These are phyloP conservation scores for Fragilaria radians DNA, from an alignment of 108 stramenopile species.

Conservation along the genomic window DNA sequence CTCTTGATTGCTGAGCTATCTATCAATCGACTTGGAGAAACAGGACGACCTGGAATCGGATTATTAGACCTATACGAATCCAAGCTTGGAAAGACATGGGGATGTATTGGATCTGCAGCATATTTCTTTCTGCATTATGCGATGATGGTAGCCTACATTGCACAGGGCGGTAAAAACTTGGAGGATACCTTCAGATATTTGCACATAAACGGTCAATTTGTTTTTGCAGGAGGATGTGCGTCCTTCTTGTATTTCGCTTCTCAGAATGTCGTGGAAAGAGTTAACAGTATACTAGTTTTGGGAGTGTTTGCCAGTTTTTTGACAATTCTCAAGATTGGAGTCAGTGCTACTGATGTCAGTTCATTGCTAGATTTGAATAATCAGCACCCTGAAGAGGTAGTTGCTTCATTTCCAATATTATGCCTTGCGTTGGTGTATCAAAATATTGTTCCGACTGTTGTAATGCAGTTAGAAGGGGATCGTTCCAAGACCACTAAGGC, in stretches of 20 bases:
- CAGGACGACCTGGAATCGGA: constrained; percentile 49
- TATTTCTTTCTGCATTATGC: constrained; percentile 83
- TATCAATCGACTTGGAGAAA: constrained; percentile 59
- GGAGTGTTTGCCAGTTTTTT: constrained; percentile 49
- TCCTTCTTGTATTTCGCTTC: constrained; percentile 24
- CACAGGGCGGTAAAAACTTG: constrained; percentile 70
- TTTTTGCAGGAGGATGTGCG: constrained; percentile 39
- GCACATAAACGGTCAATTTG: constrained; percentile 22
- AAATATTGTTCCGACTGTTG: constrained; percentile 82
- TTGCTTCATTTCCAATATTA: constrained; percentile 68
- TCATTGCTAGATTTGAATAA: constrained; percentile 34
- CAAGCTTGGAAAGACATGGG: constrained; percentile 29
- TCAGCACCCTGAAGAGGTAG: constrained; percentile 63
- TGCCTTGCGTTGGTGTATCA: constrained; percentile 82
- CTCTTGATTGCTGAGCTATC: constrained; percentile 79
- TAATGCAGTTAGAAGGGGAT: constrained; percentile 72
- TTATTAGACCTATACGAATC: constrained; percentile 54
- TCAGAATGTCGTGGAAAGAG: constrained; percentile 25
- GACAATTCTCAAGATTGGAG: constrained; percentile 43
- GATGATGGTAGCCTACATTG: constrained; percentile 78
- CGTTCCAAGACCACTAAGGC: constrained; percentile 66
- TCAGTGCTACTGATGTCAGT: constrained; percentile 43
- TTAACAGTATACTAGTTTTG: constrained; percentile 55
- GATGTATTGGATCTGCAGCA: constrained; percentile 49
- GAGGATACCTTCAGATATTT: constrained; percentile 4